These are phyloP conservation scores for Phytophthora brassicae DNA, from an alignment of 352 stramenopile species.

Conservation along the genomic window DNA sequence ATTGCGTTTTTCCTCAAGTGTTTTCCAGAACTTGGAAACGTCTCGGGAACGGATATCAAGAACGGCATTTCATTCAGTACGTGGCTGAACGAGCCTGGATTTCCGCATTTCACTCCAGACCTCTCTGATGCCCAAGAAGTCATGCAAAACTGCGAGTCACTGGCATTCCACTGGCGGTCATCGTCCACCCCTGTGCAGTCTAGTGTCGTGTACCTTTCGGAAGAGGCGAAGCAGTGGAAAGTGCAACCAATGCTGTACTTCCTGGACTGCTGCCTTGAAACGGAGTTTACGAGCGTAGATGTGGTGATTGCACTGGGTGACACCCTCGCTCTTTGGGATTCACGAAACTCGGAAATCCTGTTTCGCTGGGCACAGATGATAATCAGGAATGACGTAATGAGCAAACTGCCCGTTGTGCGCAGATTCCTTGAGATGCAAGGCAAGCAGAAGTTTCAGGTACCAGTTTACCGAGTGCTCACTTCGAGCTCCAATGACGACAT, in stretches of 20 bases:
- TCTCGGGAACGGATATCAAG: conserved; percentile 47
- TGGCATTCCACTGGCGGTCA: conserved; percentile 64
- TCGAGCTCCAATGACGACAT: conserved; percentile 41
- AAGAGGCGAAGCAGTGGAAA: conserved; percentile 62
- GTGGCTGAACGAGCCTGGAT: conserved; percentile 69
- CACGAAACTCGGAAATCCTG: conserved; percentile 62
- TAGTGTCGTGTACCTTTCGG: conserved; percentile 62
- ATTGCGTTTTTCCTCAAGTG: conserved; percentile 68
- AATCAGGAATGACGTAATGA: conserved; percentile 60
- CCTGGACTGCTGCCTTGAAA: conserved; percentile 60
- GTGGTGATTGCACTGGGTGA: conserved; percentile 57
- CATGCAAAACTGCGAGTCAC: conserved; percentile 66
- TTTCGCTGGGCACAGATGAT: conserved; percentile 72
- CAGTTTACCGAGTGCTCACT: conserved; percentile 63
- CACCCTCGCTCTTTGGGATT: conserved; percentile 53
- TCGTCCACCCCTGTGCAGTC: conserved; percentile 55
- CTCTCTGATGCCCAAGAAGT: conserved; percentile 67
- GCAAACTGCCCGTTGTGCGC: conserved; percentile 46
- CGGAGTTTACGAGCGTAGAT: conserved; percentile 39
- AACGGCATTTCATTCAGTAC: conserved; percentile 62
- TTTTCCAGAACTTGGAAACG: conserved; percentile 63
- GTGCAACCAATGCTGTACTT: conserved; percentile 68
- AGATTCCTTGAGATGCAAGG: conserved; percentile 68
- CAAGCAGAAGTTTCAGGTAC: conserved; percentile 85
- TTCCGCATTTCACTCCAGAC: conserved; percentile 57